Conservation (phyloP, 2,329 filamentous ascomycete species). For the Penicillium italicum region DNA sequence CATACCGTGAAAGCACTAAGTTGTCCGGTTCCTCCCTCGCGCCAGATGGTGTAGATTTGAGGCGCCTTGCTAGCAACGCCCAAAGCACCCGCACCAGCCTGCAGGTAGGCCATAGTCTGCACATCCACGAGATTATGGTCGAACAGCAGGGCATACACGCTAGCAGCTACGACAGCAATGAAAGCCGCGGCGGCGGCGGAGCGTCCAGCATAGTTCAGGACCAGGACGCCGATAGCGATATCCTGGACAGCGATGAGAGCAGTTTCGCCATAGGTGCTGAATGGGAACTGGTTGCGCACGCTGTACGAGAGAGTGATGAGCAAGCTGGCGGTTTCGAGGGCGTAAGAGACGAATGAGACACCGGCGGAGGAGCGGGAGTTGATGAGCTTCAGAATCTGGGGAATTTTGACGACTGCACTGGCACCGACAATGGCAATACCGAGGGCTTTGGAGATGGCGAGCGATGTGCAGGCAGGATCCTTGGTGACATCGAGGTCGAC, state of each 20-base stretch:
- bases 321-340: conserved; percentile 85
- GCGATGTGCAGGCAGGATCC: conserved; percentile 75
- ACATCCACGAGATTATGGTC: conserved; percentile 60
- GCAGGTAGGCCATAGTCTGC: conserved; percentile 67
- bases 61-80: conserved; percentile 88
- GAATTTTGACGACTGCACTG: conserved; percentile 89
- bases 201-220: conserved; percentile 76
- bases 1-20: conserved; percentile 92
- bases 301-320: conserved; percentile 92
- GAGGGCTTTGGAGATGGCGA: conserved; percentile 86
- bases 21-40: conserved; percentile 85
- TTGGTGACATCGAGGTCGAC: conserved; percentile 74
- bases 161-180: conserved; percentile 69
- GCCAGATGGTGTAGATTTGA: conserved; percentile 83
- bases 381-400: conserved; percentile 91
- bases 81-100: conserved; percentile 78
- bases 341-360: conserved; percentile 83
- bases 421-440: conserved; percentile 91
- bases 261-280: conserved; percentile 95
- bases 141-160: conserved; percentile 67
- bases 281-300: conserved; percentile 83
- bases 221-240: conserved; percentile 79
- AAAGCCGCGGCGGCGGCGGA: conserved; percentile 68
- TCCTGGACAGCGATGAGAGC: conserved; percentile 90
- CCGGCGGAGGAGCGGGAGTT: conserved; percentile 75